phyloP scores from a whole-genome alignment of 2,329 filamentous ascomycete genomes.

The Magnaporthiopsis rhizophila region DNA sequence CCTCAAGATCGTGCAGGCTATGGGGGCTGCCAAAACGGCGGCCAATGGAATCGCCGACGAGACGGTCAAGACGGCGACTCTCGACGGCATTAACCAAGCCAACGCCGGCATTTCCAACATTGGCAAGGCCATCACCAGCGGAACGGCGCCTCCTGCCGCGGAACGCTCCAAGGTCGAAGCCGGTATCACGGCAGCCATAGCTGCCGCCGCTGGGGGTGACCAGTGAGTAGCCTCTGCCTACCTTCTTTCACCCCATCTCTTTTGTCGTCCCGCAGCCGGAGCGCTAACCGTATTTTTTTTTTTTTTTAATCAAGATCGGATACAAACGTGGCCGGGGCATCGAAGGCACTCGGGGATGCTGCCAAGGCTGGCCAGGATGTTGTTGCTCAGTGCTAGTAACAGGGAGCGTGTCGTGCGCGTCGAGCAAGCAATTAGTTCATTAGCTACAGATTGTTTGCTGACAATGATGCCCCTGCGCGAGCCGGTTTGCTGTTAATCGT shows the following conservation, averaged over 20 bases:
- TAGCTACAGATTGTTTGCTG: not conserved
- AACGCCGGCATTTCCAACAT: conserved; percentile 1
- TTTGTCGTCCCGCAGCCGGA: not conserved
- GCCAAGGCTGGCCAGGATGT: conserved; percentile 1
- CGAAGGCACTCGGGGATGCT: not conserved
- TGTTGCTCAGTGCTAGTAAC: not conserved
- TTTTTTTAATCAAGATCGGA: not conserved
- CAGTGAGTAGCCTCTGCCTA: not conserved
- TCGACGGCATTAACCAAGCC: not conserved
- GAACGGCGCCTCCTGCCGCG: not conserved
- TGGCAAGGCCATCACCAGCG: not conserved
- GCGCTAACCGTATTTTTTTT: not conserved
- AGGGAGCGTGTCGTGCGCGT: not conserved
- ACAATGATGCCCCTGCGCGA: not conserved
- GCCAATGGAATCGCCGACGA: not conserved
- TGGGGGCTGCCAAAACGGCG: not conserved
- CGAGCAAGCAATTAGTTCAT: not conserved
- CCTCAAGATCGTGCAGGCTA: not conserved
- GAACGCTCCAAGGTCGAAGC: not conserved
- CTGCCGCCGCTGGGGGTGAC: not conserved
- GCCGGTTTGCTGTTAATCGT: not conserved
- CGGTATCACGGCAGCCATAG: not conserved
- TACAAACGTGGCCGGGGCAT: not conserved
- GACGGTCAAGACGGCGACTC: not conserved
- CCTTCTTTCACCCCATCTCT: not conserved